A percentile compares a stretch with the other conserved stretches of the same genome.
phyloP scores from a whole-genome alignment of 352 stramenopile genomes.

The Phytopythium aichiense region DNA sequence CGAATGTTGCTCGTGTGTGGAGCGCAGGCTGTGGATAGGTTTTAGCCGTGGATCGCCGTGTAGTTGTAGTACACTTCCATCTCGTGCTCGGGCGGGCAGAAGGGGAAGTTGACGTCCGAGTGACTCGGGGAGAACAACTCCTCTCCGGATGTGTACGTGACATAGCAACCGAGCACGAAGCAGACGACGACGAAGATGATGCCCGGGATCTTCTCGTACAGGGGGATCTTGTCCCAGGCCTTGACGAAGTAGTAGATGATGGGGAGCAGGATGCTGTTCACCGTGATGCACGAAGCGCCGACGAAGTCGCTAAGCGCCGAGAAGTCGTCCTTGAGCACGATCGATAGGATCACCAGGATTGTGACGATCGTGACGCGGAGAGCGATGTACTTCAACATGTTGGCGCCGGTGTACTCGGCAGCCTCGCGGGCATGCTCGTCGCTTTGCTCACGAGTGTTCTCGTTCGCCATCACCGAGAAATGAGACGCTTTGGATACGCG shows the following conservation, averaged over 20 bases:
- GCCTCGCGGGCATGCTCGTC: constrained; percentile 15
- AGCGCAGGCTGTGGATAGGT: neutral
- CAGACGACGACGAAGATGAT: constrained; percentile 21
- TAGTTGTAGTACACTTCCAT: constrained; percentile 40
- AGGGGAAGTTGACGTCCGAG: constrained; percentile 23
- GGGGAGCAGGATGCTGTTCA: constrained; percentile 43
- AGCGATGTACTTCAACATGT: constrained; percentile 33
- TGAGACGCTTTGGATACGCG: too few species aligned
- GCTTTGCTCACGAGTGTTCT: constrained; percentile 6
- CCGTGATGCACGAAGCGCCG: constrained; percentile 35
- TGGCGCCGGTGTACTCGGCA: constrained; percentile 29
- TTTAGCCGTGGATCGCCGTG: constrained; percentile 17
- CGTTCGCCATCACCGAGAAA: neutral
- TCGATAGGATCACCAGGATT: constrained; percentile 27
- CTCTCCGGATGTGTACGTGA: constrained; percentile 26
- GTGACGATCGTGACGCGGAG: constrained; percentile 32
- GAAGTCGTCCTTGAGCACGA: constrained; percentile 45
- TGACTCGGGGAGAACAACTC: constrained; percentile 21
- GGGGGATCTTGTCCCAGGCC: constrained; percentile 16
- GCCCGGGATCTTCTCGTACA: constrained; percentile 24
- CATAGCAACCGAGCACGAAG: constrained; percentile 26
- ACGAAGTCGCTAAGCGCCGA: constrained; percentile 35
- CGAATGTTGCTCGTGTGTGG: too few species aligned
- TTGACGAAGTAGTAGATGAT: constrained; percentile 38
- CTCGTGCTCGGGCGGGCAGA: constrained; percentile 28